Evolutionary conservation across 225 moss, liverwort and hornwort genomes (phyloP).

Genomic region (Rhytidiadelphus loreus): DNA sequence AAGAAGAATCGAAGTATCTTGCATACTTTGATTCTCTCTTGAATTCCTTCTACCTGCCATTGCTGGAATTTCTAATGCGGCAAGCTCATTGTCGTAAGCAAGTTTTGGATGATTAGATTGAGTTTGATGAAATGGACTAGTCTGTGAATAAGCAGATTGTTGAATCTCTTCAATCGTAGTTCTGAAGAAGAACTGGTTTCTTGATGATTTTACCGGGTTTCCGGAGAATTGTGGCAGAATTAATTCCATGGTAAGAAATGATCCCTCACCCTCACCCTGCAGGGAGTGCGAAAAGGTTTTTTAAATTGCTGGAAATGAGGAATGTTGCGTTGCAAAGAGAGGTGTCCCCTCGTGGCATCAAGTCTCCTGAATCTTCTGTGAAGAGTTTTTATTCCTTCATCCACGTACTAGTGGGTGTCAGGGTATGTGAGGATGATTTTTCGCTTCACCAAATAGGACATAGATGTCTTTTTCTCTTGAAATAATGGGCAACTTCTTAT

Average conservation of each 20-base stretch:
- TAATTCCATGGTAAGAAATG: neutral
- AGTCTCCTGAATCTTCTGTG: neutral
- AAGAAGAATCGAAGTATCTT: neutral
- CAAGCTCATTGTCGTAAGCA: neutral
- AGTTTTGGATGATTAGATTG: neutral
- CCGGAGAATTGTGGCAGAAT: neutral
- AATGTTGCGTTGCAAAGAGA: neutral
- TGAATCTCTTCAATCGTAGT: neutral
- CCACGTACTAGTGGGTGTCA: too few relatives aligned
- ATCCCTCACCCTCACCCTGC: neutral
- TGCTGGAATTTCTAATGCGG: neutral
- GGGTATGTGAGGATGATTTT: neutral
- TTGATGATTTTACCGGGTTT: neutral
- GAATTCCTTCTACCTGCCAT: neutral
- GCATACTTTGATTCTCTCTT: neutral
- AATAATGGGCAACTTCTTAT: too few relatives aligned
- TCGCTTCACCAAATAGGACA: neutral
- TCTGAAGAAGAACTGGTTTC: neutral
- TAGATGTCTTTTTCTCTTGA: too few relatives aligned
- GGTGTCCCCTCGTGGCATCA: slow-evolving; percentile 14
- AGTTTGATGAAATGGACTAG: neutral
- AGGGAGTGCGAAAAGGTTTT: slow-evolving; percentile 5
- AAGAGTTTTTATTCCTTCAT: neutral
- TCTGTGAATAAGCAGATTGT: neutral
- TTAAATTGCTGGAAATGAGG: neutral